phyloP scores from a whole-genome alignment of 176 grass and related monocot genomes.

The Avena eriantha region DNA sequence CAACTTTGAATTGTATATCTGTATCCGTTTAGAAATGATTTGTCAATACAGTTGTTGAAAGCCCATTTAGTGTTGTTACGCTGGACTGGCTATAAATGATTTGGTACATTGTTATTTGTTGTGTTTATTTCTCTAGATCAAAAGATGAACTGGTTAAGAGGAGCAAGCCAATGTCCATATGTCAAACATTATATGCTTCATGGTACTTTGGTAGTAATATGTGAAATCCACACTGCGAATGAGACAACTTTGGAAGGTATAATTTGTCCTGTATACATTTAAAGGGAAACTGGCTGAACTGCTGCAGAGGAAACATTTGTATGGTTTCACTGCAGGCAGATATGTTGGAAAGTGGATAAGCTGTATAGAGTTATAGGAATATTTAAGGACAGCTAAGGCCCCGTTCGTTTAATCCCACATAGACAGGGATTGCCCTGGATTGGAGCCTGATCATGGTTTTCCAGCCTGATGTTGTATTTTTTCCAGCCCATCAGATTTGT shows the following conservation, averaged over 20 bases:
- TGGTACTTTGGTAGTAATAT: constrained; percentile 28
- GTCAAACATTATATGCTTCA: background rate
- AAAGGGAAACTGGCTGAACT: background rate
- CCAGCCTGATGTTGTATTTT: no score
- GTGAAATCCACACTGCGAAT: constrained; percentile 1
- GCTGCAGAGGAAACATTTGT: background rate
- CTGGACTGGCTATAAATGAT: background rate
- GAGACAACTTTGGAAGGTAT: background rate
- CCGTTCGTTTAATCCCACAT: no score
- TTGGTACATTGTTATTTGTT: background rate
- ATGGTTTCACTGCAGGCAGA: background rate
- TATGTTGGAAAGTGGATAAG: constrained; percentile 3
- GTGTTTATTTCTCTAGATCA: constrained; percentile 25
- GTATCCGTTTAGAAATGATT: background rate
- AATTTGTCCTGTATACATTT: background rate
- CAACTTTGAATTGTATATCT: constrained; percentile 14
- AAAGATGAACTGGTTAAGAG: background rate
- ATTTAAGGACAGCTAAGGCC: constrained; percentile 23
- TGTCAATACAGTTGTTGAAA: background rate
- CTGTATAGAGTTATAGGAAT: background rate
- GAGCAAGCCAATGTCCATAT: constrained; percentile 17
- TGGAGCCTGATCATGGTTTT: no score
- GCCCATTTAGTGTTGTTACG: background rate
- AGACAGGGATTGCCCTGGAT: no score
- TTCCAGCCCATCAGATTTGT: no score